Evolutionary conservation across 306 rosid species (phyloP).

Genomic region (Cajanus cajan): DNA sequence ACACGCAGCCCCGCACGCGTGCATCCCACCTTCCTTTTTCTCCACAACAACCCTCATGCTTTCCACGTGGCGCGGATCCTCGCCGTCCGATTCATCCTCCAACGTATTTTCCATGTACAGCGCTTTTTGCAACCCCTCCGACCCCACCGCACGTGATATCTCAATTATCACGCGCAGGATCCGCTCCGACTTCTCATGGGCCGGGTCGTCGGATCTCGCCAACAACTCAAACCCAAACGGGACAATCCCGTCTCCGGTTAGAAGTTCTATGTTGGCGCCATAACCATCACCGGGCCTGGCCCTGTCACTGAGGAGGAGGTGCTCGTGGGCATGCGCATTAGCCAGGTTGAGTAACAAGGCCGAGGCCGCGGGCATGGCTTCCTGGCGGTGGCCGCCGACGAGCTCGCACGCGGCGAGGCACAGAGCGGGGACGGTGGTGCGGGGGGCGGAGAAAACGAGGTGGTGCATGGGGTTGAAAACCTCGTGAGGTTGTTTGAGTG

Average conservation of each 20-base stretch:
- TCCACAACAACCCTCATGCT: neutral
- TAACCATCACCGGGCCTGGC: conserved; percentile 18
- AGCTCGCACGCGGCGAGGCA: conserved; percentile 75
- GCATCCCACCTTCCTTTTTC: conserved; percentile 58
- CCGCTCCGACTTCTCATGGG: conserved; percentile 37
- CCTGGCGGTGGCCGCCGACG: conserved; percentile 49
- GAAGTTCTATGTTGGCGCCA: conserved; percentile 46
- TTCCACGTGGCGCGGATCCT: neutral
- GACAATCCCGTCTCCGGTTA: conserved; percentile 45
- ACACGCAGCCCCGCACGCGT: conserved; percentile 70
- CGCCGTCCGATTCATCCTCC: neutral
- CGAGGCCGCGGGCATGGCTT: conserved; percentile 67
- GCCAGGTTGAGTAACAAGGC: conserved; percentile 50
- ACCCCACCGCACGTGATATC: conserved; percentile 59
- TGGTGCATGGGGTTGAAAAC: conserved; percentile 70
- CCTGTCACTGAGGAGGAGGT: conserved; percentile 40
- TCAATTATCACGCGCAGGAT: conserved; percentile 51
- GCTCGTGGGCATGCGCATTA: conserved; percentile 40
- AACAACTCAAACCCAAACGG: conserved; percentile 59
- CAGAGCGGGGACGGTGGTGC: conserved; percentile 55
- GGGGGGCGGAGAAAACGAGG: conserved; percentile 42
- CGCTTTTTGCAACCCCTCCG: conserved; percentile 48
- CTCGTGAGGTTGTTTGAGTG: conserved; percentile 47
- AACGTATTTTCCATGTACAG: conserved; percentile 18
- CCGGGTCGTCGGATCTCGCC: conserved; percentile 37